Evolutionary conservation across 2,329 filamentous ascomycete genomes (phyloP), one percentile per base, ranked within the genome.

Genomic region (Colletotrichum tabaci): DNA sequence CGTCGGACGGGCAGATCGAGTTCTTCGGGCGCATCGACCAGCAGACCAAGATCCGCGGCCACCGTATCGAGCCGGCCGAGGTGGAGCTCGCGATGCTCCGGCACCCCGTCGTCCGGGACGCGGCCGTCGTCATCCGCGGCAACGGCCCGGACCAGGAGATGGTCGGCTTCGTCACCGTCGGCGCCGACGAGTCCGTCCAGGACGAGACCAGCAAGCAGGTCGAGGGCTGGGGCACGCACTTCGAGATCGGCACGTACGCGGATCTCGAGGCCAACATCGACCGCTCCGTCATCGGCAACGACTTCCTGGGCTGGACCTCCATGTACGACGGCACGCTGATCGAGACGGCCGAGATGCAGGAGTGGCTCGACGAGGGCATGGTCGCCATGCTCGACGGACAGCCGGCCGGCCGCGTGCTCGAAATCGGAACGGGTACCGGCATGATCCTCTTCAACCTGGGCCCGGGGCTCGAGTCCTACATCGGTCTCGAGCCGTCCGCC

Each of bases 331-430:
- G 78, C 4, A 72, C 16, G 0, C 12, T 69, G 1, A 78, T 80
- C 4, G 74, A 77, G 50, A 75, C 73, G 42, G 63, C 2, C 1
- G 77, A 80, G 35, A 80, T 81, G 79, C 62, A 76, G 3, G 79
- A 79, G 57, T 81, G 79, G 79, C 72, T 81, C 0, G 75, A 79
- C 10, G 79, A 80, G 13, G 79, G 78, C 0, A 77, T 80, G 0
- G 1, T 70, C 56, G 13, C 72, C 77, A 6, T 74, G 70, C 10
- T 46, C 35, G 15, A 16, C 7, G 6, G 58, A 44, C 53, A 30
- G 15, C 7, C 6, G 23, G 2, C 47, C 69, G 3, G 67, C 69
- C 1, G 74, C n/a, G 75, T 80, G 0, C 72, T 80, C 0, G 79
- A 80, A 55, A 66, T 81, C 0, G 79, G 79, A 1, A 77, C 78